Evolutionary conservation across 2,329 filamentous ascomycete genomes (phyloP).

Genomic region (Sporothrix euskadiensis): DNA sequence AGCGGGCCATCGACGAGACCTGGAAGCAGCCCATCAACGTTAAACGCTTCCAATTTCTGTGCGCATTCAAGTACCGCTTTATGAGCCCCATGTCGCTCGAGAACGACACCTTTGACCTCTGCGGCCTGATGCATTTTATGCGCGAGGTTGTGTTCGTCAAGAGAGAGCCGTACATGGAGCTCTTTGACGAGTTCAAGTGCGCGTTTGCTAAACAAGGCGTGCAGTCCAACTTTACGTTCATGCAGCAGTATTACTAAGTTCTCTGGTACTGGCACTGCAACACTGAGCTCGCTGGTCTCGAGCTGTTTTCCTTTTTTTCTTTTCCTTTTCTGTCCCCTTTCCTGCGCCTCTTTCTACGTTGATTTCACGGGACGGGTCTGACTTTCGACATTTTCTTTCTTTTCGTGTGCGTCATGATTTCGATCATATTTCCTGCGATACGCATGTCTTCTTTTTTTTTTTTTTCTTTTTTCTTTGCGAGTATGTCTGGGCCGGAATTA

Average conservation of each 20-base stretch:
- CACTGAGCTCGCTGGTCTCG: neutral
- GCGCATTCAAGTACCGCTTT: constrained; percentile 16
- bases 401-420: neutral
- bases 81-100: neutral
- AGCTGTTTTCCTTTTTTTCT: neutral
- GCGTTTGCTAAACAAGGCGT: neutral
- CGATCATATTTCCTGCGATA: neutral
- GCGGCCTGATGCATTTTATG: constrained; percentile 1
- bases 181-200: neutral
- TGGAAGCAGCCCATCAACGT: neutral
- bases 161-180: neutral
- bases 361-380: neutral
- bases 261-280: neutral
- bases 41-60: neutral
- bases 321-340: neutral
- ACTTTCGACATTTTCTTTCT: neutral
- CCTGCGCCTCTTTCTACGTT: neutral
- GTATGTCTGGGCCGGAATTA: neutral
- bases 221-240: neutral
- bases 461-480: neutral
- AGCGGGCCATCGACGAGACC: neutral
- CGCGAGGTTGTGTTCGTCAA: neutral
- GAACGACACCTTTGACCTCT: neutral
- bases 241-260: neutral
- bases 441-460: neutral